Evolutionary conservation across 2,329 filamentous ascomycete species (phyloP).

Genomic region (Ophiostoma pallidulum): DNA sequence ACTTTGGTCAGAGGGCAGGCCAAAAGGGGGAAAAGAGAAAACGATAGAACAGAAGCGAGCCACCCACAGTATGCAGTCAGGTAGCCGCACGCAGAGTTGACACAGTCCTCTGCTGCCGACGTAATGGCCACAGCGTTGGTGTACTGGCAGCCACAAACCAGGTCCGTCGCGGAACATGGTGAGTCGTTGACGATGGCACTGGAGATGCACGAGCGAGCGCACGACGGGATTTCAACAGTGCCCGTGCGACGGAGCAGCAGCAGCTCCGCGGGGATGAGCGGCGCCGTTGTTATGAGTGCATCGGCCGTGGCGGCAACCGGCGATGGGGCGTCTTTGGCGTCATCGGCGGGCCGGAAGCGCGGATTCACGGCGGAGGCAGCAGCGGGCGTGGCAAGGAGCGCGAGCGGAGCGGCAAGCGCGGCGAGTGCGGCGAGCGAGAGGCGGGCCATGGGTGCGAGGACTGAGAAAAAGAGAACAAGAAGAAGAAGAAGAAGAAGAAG

Average conservation of each 20-base stretch:
- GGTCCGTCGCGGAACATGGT: slow-evolving; percentile 9
- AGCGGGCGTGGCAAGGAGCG: neutral
- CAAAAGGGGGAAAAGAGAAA: neutral
- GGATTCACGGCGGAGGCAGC: neutral
- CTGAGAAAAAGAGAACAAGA: neutral
- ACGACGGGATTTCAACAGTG: neutral
- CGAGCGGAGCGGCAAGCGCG: too few species aligned
- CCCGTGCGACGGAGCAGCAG: neutral
- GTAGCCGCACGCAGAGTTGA: slow-evolving; percentile 11
- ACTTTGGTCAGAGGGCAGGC: neutral
- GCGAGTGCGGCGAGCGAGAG: neutral
- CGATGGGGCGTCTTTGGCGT: neutral
- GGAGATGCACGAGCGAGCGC: slow-evolving; percentile 10
- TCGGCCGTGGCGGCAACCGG: neutral
- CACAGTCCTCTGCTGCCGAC: slow-evolving; percentile 4
- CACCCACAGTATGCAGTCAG: slow-evolving; percentile 3
- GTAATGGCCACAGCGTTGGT: slow-evolving; percentile 6
- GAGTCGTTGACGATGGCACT: slow-evolving; percentile 13
- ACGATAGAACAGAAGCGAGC: neutral
- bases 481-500: neutral
- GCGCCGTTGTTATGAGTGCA: neutral
- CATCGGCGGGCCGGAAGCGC: neutral
- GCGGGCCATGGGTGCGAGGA: neutral
- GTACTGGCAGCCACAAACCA: slow-evolving; percentile 11
- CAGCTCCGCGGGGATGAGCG: neutral